Evolutionary conservation across 73 alveolate genomes (phyloP), one percentile per base, ranked within the genome.

Genomic region (Paraurostyla sp.): DNA sequence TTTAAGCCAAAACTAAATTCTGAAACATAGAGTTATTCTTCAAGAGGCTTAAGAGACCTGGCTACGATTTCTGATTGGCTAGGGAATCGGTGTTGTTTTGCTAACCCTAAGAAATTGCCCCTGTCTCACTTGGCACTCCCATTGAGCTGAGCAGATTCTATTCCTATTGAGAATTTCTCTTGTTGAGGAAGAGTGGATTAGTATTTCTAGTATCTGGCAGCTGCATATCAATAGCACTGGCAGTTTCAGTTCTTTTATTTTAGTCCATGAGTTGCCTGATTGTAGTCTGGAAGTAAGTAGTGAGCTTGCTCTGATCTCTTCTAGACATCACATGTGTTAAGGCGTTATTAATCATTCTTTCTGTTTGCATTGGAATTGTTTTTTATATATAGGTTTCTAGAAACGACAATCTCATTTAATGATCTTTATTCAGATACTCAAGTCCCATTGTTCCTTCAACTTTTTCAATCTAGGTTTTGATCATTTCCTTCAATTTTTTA

Each of bases 341-440:
- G 13, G 56, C 16, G 38, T 65, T 65, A 3, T 16, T 7, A 35
- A 65, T 38, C 46, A 65, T 36, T 32, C 22, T 11, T 73, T 73
- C 18, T 16, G 71, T 49, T 48, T 48, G 29, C 50, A 73, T 43
- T 2, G 86, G 86, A n/a, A 73, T 49, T 6, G 86, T 48, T 29
- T 73, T 73, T 56, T 32, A 32, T 13, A 73, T 48, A 43, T 73
- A 73, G 27, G 41, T 73, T 27, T 73, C 86, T 49, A 73, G 7
- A 38, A 73, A 73, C 46, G 86, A 16, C 3, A 73, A 4, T 41
- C 86, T 41, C 86, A 73, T 46, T 45, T 22, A 45, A 22, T 32
- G 20, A 15, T 73, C 43, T 48, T 73, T 49, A 4, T 48, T 22
- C 7, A 11, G 15, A 4, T 73, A 13, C 33, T 73, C 71, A 3